Percentiles rank a stretch among this genome's conserved stretches.
phyloP scores from a whole-genome alignment of 176 grass and related monocot species.

The barley (Hordeum vulgare) region MorexV3_pseudomolecules_assembly NC_058519.1:73592397-73592896 shows the following conservation, averaged over 20 bases:
- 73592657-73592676: neutral
- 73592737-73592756: neutral
- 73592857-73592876: neutral
- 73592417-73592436: neutral
- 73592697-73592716: neutral
- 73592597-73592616: neutral
- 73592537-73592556: neutral
- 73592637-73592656: neutral
- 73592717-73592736: neutral
- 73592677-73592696: neutral
- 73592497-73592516: neutral
- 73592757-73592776: neutral
- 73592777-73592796: neutral
- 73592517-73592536: neutral
- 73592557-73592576: neutral
- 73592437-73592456: neutral
- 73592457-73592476: neutral
- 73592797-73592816: neutral
- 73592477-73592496: neutral
- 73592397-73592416: neutral
- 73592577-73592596: neutral
- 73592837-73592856: neutral
- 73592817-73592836: neutral
- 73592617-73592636: neutral
- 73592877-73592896: neutral